Percentiles rank a stretch among this genome's conserved stretches.
phyloP scores from a whole-genome alignment of 2,329 filamentous ascomycete species.

The Trichoderma sp. region DNA sequence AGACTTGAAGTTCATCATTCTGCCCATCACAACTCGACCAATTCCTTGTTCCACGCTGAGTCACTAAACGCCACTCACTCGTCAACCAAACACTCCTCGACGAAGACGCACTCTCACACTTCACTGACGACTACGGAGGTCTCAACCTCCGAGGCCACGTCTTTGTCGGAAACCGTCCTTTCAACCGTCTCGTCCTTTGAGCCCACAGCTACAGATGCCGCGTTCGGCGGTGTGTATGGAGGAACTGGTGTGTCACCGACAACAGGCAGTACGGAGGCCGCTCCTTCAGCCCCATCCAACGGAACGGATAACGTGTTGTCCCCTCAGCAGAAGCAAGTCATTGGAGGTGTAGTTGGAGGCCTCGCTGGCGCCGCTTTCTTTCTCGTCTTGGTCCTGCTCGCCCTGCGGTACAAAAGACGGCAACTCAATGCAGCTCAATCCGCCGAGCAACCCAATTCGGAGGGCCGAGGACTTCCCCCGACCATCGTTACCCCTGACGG shows the following conservation, averaged over 20 bases:
- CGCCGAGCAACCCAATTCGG: slow-evolving; percentile 41
- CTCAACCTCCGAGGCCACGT: slow-evolving; percentile 13
- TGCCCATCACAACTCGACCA: slow-evolving; percentile 9
- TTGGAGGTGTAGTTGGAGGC: slow-evolving; percentile 60
- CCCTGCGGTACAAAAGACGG: slow-evolving; percentile 60
- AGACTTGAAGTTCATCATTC: slow-evolving; percentile 9
- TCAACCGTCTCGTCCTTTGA: slow-evolving; percentile 8
- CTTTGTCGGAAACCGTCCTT: slow-evolving; percentile 4
- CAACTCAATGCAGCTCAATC: slow-evolving; percentile 49
- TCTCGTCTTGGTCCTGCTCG: slow-evolving; percentile 54
- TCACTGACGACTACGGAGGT: slow-evolving; percentile 1
- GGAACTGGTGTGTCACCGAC: neutral
- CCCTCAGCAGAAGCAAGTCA: slow-evolving; percentile 46
- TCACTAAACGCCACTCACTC: slow-evolving; percentile 8
- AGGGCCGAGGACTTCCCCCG: slow-evolving; percentile 39
- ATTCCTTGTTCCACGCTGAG: slow-evolving; percentile 10
- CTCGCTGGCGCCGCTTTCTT: slow-evolving; percentile 62
- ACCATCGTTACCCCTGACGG: slow-evolving; percentile 27
- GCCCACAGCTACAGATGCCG: slow-evolving; percentile 15
- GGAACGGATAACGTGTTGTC: slow-evolving; percentile 36
- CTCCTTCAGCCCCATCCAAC: slow-evolving; percentile 31
- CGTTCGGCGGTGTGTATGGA: slow-evolving; percentile 8
- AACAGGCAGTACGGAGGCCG: slow-evolving; percentile 27
- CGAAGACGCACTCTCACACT: slow-evolving; percentile 1
- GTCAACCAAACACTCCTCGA: slow-evolving; percentile 9